A percentile compares a stretch with the other conserved stretches of the same genome.
Evolutionary conservation across 768 basidiomycete genomes (phyloP).

Genomic region (Leccinum olivaceopallidum): DNA sequence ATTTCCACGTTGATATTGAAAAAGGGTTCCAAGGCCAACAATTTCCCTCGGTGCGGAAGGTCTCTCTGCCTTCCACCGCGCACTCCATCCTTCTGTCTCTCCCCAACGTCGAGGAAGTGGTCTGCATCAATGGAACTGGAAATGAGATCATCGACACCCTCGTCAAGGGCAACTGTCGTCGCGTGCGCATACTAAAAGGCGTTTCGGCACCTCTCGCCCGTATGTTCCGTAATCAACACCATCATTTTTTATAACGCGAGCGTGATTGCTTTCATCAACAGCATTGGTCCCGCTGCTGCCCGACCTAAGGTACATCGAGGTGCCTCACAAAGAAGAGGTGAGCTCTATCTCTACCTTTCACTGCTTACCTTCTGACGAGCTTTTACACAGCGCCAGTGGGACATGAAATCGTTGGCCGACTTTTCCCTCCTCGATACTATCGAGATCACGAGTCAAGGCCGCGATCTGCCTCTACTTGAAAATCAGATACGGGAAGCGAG

Average conservation of each 20-base stretch:
- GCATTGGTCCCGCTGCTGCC: conserved; percentile 11
- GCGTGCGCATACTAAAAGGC: conserved; percentile 12
- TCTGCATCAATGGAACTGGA: conserved; percentile 9
- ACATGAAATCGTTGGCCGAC: background rate
- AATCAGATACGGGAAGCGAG: background rate
- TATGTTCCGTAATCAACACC: conserved; percentile 6
- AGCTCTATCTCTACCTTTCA: background rate
- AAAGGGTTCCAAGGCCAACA: conserved; percentile 8
- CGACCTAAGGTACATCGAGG: conserved; percentile 5
- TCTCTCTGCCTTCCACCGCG: conserved; percentile 6
- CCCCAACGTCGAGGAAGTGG: conserved; percentile 12
- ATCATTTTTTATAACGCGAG: background rate
- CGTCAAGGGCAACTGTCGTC: conserved; percentile 5
- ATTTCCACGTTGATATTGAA: conserved; percentile 2
- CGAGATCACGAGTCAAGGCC: background rate
- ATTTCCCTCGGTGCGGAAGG: conserved; percentile 14
- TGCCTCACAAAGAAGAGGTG: background rate
- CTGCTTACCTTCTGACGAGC: background rate
- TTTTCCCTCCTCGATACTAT: conserved; percentile 9
- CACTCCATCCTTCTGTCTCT: conserved; percentile 13
- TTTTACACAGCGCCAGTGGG: background rate
- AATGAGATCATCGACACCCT: conserved; percentile 9
- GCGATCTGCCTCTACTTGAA: background rate
- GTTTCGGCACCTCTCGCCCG: conserved; percentile 1
- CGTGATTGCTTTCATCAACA: background rate